These are phyloP conservation scores for Pilobolus umbonatus DNA, from an alignment of 192 early-diverging fungal species.

Conservation along the genomic window DNA sequence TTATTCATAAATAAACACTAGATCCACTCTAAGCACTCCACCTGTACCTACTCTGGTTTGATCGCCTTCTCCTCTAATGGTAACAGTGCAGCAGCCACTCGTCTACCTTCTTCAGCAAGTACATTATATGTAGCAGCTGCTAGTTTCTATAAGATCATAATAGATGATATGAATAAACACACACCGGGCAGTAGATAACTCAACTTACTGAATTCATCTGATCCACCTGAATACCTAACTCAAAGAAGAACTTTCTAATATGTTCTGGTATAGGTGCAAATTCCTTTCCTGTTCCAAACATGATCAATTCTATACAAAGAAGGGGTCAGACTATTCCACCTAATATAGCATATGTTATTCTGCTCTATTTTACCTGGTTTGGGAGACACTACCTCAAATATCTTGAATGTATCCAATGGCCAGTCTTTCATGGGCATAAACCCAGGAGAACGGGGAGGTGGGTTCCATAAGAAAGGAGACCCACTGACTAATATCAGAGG, in stretches of 20 bases:
- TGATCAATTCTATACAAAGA: conserved; percentile 49
- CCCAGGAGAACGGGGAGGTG: conserved; percentile 22
- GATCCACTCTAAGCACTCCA: no score
- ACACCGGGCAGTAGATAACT: not conserved
- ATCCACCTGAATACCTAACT: conserved; percentile 54
- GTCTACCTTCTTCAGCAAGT: conserved; percentile 53
- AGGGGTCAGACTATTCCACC: not conserved
- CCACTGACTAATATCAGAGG: conserved; percentile 51
- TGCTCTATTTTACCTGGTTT: conserved; percentile 44
- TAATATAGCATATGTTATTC: not conserved
- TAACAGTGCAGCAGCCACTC: conserved; percentile 51
- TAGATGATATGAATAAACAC: not conserved
- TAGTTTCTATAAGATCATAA: conserved; percentile 40
- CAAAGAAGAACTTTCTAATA: conserved; percentile 41
- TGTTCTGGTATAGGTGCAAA: conserved; percentile 48
- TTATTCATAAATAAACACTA: not conserved
- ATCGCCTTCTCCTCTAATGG: conserved; percentile 26
- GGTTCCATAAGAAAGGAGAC: conserved; percentile 53
- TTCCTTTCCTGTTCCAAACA: conserved; percentile 52
- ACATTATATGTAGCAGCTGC: conserved; percentile 54
- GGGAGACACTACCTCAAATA: conserved; percentile 52
- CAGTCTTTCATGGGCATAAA: conserved; percentile 32
- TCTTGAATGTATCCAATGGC: conserved; percentile 42
- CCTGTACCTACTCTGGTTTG: not conserved
- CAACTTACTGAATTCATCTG: conserved; percentile 52